Base-by-base conservation (phyloP, 192 early-diverging fungal species). In the Cladochytrium replicatum region DNA sequence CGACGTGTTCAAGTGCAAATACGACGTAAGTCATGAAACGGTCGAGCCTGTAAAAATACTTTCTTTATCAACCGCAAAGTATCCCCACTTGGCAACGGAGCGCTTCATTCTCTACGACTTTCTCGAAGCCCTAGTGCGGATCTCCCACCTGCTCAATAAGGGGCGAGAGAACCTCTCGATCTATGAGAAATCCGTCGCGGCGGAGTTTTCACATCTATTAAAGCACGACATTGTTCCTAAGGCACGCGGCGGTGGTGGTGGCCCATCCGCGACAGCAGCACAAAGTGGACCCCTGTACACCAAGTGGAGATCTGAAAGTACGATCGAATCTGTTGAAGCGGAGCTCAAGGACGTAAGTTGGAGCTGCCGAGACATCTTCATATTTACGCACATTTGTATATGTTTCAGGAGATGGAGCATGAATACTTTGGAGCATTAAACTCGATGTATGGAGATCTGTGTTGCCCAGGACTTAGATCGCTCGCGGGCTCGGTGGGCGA, bases 21-120 rank as follows among this genome's bases (percentile, higher is more conserved):
- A 57, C 41, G 17, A 66, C 8, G 71, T 67, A 42, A 17, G 41
- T 27, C 4, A 22, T 32, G 11, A 8, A 8, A 25, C 31, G 37
- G 3, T n/a, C 50, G 28, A 67, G 26, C 34, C 52, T n/a, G 41
- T 50, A 21, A 6, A 4, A 32, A 24, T 27, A 15, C 46, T 28
- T 38, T 50, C n/a, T n/a, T 6, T 52, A 7, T 54, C 6, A 40
- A 24, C 27, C 40, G 11, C 19, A 47, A 4, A 75, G 73, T 43
- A 57, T 23, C 74, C 74, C 24, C 74, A 77, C 32, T 27, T 45
- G 2, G 54, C 62, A 26, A 17, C 26, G 2, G 55, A 52, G 13
- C 40, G 48, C n/a, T 69, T 74, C 27, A 71, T 70, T 22, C 52
- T 69, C 24, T 48, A 60, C 43, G 74, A 77, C 40, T 68, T 74